These are phyloP conservation scores for Camellia japonica DNA, from an alignment of 148 eudicot species.

Conservation along the genomic window DNA sequence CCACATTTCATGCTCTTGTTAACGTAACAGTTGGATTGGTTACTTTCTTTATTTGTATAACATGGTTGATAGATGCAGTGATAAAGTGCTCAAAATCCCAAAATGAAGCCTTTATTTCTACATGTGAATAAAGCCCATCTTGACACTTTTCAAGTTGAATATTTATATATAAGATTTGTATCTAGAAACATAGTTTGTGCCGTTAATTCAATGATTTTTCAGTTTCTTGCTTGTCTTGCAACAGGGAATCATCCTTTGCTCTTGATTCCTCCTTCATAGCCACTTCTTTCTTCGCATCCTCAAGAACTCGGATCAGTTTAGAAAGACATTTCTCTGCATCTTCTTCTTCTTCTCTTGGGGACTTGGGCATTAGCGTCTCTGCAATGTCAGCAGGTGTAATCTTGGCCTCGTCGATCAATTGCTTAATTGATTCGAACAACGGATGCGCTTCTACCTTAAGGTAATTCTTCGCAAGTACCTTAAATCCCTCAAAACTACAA, in stretches of 20 bases:
- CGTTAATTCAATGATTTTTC: neutral
- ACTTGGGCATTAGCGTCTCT: slow-evolving; percentile 49
- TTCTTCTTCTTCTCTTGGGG: slow-evolving; percentile 23
- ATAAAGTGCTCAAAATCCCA: neutral
- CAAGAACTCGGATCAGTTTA: slow-evolving; percentile 36
- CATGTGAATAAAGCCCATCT: neutral
- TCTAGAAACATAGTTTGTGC: neutral
- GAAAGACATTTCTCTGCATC: slow-evolving; percentile 29
- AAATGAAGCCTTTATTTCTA: neutral
- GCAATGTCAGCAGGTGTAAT: slow-evolving; percentile 55
- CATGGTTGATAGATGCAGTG: neutral
- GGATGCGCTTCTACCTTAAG: slow-evolving; percentile 36
- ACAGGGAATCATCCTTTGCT: neutral
- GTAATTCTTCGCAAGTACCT: slow-evolving; percentile 52
- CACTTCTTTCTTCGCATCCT: slow-evolving; percentile 27
- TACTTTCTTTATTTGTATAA: neutral
- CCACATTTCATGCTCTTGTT: neutral
- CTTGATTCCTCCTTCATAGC: slow-evolving; percentile 4
- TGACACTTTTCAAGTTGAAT: neutral
- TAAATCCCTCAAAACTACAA: slow-evolving; percentile 54
- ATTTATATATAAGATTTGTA: neutral
- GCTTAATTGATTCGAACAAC: slow-evolving; percentile 34
- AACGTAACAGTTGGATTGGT: neutral
- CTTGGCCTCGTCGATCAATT: slow-evolving; percentile 29
- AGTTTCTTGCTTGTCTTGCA: slow-evolving; percentile 15